A percentile compares a stretch with the other conserved stretches of the same genome.
These are phyloP conservation scores for Wallacemonas collosoma DNA, from an alignment of 208 protist species.

Conservation along the genomic window DNA sequence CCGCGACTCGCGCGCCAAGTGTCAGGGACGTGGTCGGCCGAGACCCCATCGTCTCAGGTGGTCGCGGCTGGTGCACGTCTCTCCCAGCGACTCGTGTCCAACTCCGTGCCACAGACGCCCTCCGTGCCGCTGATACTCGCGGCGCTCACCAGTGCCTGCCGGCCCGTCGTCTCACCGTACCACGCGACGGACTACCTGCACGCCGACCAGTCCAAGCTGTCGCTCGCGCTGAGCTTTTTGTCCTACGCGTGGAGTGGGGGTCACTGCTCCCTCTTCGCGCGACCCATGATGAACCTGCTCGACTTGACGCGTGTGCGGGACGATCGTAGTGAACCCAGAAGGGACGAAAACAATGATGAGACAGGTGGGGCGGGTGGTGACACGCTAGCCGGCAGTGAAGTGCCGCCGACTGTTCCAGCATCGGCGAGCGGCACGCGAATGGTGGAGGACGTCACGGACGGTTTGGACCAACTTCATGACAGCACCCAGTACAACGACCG, in stretches of 20 bases:
- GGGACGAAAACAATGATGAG: no score
- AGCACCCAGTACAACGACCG: conserved; percentile 66
- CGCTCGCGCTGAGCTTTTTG: conserved; percentile 63
- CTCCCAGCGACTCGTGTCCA: conserved; percentile 1
- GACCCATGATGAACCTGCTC: background rate
- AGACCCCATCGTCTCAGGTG: background rate
- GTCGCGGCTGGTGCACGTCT: background rate
- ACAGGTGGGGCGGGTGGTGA: background rate
- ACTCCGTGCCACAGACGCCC: background rate
- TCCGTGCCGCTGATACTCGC: conserved; percentile 24
- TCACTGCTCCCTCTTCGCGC: conserved; percentile 82
- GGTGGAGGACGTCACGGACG: conserved; percentile 69
- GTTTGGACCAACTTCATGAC: conserved; percentile 60
- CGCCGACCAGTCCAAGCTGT: conserved; percentile 61
- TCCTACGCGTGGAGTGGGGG: conserved; percentile 68
- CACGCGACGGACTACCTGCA: conserved; percentile 60
- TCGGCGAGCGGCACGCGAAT: conserved; percentile 53
- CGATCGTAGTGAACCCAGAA: no score
- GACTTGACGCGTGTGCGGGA: background rate
- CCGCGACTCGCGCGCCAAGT: background rate
- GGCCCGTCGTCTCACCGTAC: conserved; percentile 64
- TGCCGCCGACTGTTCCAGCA: background rate
- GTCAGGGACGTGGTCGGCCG: background rate
- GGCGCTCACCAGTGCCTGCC: conserved; percentile 24
- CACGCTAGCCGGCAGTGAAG: background rate